Base-by-base conservation (phyloP, 805 yeast genomes). In the Metschnikowia arizonensis region DNA sequence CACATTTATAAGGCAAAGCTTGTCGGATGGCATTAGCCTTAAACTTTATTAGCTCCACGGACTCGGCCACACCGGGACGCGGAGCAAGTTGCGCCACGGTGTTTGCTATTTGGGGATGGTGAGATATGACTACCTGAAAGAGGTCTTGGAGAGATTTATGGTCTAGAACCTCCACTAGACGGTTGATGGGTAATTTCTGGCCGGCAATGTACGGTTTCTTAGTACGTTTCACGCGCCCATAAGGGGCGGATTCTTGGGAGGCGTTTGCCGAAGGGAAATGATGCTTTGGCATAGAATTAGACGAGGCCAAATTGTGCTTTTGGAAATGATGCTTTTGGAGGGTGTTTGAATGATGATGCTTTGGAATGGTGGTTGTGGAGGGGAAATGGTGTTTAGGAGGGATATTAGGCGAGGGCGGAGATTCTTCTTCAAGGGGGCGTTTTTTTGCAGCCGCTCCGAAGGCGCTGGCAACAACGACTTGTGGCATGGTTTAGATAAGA, bases 1-100 rank as follows among this genome's bases (percentile, higher is more conserved):
- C 89, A 50, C 87, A 88, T 52, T 82, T 82, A 61, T 85, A 87
- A 1, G 96, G 96, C 52, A 88, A 63, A 48, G 75, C 72, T 8
- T 61, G 60, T 17, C 66, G 55, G 23, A 86, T 76, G 4, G 57
- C 59, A 17, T 71, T 59, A 39, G 77, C 65, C 55, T 81, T 78
- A 5, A 58, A 54, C 31, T 66, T 61, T 42, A 88, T 67, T 33
- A 79, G 68, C 9, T 64, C 68, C 8, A 83, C 59, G 5, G 85
- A 76, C 46, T 75, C 72, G 10, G 68, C 61, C 3, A 80, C 73
- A 0, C 82, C 69, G 12, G 89, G 81, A 40, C 69, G 70, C 21
- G 90, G 88, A 0, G 86, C 74, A 49, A 75, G 56, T 35, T 66
- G 61, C 15, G 70, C 56, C 39, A 88, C 65, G 28, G 81, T 78